A percentile compares a stretch with the other conserved stretches of the same genome.
phyloP scores from a whole-genome alignment of 1,284 basidiomycete species.

The Earliella scabrosa region DNA sequence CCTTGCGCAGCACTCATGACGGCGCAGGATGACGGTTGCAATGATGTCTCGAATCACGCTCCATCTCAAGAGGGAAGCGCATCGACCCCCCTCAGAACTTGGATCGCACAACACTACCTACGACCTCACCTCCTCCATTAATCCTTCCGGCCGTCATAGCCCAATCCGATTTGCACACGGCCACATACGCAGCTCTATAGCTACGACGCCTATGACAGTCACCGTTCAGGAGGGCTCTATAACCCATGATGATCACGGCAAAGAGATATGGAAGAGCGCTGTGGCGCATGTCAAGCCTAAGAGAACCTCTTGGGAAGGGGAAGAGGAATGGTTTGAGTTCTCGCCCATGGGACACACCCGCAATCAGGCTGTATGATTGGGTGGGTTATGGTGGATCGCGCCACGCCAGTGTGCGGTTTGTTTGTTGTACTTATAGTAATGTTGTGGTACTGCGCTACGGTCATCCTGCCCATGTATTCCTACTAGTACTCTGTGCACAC shows the following conservation, averaged over 20 bases:
- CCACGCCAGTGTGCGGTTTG: too few relatives aligned
- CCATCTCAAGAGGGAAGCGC: slow-evolving; percentile 37
- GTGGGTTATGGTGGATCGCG: too few relatives aligned
- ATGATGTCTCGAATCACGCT: slow-evolving; percentile 59
- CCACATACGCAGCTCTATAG: too few relatives aligned
- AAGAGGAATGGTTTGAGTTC: slow-evolving; percentile 10
- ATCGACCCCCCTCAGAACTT: not conserved
- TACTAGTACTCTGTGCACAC: too few relatives aligned
- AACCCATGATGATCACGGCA: slow-evolving; percentile 35
- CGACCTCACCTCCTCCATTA: not conserved
- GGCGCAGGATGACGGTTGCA: too few relatives aligned
- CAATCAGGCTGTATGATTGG: too few relatives aligned
- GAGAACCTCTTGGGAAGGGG: not conserved
- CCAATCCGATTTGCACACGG: not conserved
- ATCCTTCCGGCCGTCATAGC: not conserved
- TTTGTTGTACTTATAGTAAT: too few relatives aligned
- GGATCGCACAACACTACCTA: not conserved
- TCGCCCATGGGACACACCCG: not conserved
- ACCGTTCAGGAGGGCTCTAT: not conserved
- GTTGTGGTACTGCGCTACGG: too few relatives aligned
- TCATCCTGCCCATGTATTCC: too few relatives aligned
- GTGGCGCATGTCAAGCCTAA: not conserved
- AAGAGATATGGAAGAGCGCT: not conserved
- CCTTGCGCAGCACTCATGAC: too few relatives aligned
- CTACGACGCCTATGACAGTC: not conserved